Evolutionary conservation across 768 basidiomycete species (phyloP), one percentile per base, ranked within the genome.

Genomic region (Psilocybe cyanescens): DNA sequence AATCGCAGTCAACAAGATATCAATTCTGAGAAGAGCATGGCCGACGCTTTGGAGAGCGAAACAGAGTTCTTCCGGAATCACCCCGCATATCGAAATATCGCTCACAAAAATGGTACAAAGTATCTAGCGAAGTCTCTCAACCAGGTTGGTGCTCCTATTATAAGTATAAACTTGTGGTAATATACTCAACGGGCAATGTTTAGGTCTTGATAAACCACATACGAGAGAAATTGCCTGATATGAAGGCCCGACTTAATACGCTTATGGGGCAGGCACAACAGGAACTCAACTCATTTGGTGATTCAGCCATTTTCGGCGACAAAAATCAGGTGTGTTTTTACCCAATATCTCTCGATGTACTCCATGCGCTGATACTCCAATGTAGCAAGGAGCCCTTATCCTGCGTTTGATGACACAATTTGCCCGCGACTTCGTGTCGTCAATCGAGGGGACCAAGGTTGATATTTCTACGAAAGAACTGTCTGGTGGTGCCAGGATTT

Each of bases 221-320:
- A 65, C 88, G 97, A 61, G 97, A 99, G 71, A 99, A 99, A 76
- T 83, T 99, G 39, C 97, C 97, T 0, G 97, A 99, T 75, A 99
- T 99, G 97, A 99, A 99, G 75, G 97, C 97, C 14, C 85, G 95
- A 17, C 78, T 99, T 61, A 99, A 99, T 72, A 99, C 97, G 2
- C 78, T 98, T 24, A 99, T 99, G 94, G 96, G 97, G 14, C 97
- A 99, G 77, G 95, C 97, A 7, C 97, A 98, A 71, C 97, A 99
- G 74, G 97, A 99, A 74, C 84, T 99, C 46, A 94, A 94, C 75
- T 90, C 95, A 4, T 99, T 97, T 70, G 97, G 97, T 17, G 97
- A 97, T 70, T 84, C 92, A 9, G 94, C 94, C 2, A 84, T 94
- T 69, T 92, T 92, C 63, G 97, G 95, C 4, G 95, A 96, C 78